Conservation (phyloP, 2,329 filamentous ascomycete genomes). For the Verticillium tricorpus region DNA sequence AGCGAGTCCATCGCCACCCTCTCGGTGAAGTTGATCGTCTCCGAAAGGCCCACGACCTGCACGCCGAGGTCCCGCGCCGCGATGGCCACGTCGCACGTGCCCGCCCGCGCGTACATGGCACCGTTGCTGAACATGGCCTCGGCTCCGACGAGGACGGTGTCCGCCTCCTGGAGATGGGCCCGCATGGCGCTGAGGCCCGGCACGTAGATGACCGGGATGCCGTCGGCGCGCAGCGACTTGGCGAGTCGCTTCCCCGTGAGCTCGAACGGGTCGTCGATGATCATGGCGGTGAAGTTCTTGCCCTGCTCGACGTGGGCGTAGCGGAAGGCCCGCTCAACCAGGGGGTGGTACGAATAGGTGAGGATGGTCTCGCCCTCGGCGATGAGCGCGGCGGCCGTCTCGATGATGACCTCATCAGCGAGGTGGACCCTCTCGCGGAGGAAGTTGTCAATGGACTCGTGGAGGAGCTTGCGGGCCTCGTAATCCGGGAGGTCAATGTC, state of each 20-base stretch:
- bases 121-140: slow-evolving; percentile 97
- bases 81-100: slow-evolving; percentile 83
- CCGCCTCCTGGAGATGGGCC: slow-evolving; percentile 62
- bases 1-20: slow-evolving; percentile 88
- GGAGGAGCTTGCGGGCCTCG: slow-evolving; percentile 74
- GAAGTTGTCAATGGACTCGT: slow-evolving; percentile 80
- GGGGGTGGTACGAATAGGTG: slow-evolving; percentile 79
- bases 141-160: slow-evolving; percentile 80
- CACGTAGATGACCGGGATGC: slow-evolving; percentile 75
- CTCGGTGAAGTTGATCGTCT: slow-evolving; percentile 88
- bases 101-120: slow-evolving; percentile 79
- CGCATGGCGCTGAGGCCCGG: slow-evolving; percentile 71
- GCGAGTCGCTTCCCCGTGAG: slow-evolving; percentile 56
- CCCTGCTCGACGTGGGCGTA: slow-evolving; percentile 61
- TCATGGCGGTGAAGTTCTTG: slow-evolving; percentile 74
- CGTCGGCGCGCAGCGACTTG: slow-evolving; percentile 56
- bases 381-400: slow-evolving; percentile 71
- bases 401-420: slow-evolving; percentile 80
- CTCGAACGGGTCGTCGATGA: slow-evolving; percentile 68
- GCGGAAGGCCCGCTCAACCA: slow-evolving; percentile 79
- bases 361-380: slow-evolving; percentile 75
- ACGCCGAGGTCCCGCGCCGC: slow-evolving; percentile 71
- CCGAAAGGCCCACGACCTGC: slow-evolving; percentile 84
- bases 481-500: slow-evolving; percentile 80
- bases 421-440: slow-evolving; percentile 85